Evolutionary conservation across 768 basidiomycete genomes (phyloP).

Genomic region (Roridomyces roridus): DNA sequence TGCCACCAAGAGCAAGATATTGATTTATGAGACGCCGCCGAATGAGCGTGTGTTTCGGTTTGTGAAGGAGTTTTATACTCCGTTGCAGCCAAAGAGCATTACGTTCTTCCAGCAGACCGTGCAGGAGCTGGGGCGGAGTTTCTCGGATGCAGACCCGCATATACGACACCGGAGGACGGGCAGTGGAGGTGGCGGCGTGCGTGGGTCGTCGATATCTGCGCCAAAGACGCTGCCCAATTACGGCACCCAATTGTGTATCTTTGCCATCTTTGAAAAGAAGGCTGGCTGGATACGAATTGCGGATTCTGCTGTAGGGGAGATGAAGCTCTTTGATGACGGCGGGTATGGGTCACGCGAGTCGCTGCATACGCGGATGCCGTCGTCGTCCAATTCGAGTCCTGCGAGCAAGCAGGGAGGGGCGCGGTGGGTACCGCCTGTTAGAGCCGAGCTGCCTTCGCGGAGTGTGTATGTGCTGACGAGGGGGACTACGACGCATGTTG

Average conservation of each 20-base stretch:
- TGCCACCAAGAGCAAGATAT: slow-evolving; percentile 73
- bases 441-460: slow-evolving; percentile 50
- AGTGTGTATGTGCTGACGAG: slow-evolving; percentile 69
- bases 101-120: slow-evolving; percentile 75
- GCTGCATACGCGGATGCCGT: slow-evolving; percentile 40
- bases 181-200: slow-evolving; percentile 33
- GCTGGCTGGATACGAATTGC: slow-evolving; percentile 82
- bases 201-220: slow-evolving; percentile 35
- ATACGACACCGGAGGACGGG: slow-evolving; percentile 44
- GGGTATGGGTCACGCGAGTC: slow-evolving; percentile 28
- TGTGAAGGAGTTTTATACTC: slow-evolving; percentile 89
- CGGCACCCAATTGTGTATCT: slow-evolving; percentile 78
- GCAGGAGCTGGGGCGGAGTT: slow-evolving; percentile 53
- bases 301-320: slow-evolving; percentile 82
- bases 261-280: slow-evolving; percentile 87
- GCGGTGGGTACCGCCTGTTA: slow-evolving; percentile 59
- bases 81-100: slow-evolving; percentile 67
- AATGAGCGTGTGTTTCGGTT: slow-evolving; percentile 85
- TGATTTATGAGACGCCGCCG: slow-evolving; percentile 82
- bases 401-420: slow-evolving; percentile 32
- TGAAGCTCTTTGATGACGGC: slow-evolving; percentile 62
- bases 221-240: slow-evolving; percentile 45
- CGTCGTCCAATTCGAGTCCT: slow-evolving; percentile 32
- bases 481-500: slow-evolving; percentile 70
- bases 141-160: slow-evolving; percentile 43